Conservation (phyloP, 2,329 filamentous ascomycete species). For the Arthrocladium fulminans region DNA sequence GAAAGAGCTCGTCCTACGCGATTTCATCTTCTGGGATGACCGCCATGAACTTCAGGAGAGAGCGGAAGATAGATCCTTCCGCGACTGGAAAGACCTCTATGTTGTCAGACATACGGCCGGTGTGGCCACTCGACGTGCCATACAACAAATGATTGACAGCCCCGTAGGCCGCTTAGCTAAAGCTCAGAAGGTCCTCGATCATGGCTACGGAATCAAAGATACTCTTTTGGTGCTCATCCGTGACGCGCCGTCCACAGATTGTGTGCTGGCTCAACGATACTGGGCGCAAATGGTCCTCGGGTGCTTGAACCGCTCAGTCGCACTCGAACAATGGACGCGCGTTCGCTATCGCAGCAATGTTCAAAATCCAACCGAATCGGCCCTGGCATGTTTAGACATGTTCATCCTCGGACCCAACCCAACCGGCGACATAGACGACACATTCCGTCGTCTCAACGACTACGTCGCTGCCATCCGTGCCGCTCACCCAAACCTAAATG, state of each 20-base stretch:
- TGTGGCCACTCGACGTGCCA: slow-evolving; percentile 40
- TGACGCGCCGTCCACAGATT: slow-evolving; percentile 52
- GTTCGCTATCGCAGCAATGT: slow-evolving; percentile 35
- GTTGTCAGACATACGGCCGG: slow-evolving; percentile 48
- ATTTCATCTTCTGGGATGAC: slow-evolving; percentile 67
- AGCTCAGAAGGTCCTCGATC: slow-evolving; percentile 59
- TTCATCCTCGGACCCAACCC: slow-evolving; percentile 68
- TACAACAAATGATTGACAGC: slow-evolving; percentile 62
- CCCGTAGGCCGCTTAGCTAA: slow-evolving; percentile 61
- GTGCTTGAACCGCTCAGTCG: slow-evolving; percentile 70
- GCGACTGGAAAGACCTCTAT: slow-evolving; percentile 62
- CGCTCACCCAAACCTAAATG: slow-evolving; percentile 45
- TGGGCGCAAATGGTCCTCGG: slow-evolving; percentile 66
- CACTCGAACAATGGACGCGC: slow-evolving; percentile 66
- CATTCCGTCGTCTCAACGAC: slow-evolving; percentile 55
- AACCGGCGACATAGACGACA: slow-evolving; percentile 62
- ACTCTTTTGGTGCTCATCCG: slow-evolving; percentile 60
- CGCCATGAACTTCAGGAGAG: slow-evolving; percentile 53
- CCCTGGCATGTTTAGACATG: slow-evolving; percentile 76
- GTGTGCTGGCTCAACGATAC: slow-evolving; percentile 69
- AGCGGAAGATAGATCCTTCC: slow-evolving; percentile 37
- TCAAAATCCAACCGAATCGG: slow-evolving; percentile 45
- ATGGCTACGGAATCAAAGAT: slow-evolving; percentile 85
- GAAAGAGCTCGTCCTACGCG: slow-evolving; percentile 61
- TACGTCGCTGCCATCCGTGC: slow-evolving; percentile 50